Base-by-base conservation (phyloP, 352 stramenopile genomes). In the Aphanomyces astaci region DNA sequence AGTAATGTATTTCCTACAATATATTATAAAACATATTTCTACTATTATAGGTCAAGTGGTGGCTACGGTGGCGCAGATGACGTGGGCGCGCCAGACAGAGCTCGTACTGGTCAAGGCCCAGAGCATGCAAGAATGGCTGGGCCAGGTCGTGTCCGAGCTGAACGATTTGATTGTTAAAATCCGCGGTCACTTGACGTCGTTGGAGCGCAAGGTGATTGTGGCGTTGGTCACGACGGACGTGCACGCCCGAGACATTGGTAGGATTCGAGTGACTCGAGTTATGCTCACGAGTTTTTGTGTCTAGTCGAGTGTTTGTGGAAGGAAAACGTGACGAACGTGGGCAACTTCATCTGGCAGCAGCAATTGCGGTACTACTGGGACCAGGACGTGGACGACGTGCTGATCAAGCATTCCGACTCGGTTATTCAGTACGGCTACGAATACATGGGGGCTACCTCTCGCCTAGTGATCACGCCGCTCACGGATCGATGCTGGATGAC, bases 401-500 rank as follows among this genome's bases (percentile, higher is more conserved):
- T 97, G 7, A 96, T 97, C 51, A 78, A 80, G 0, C 89, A 96
- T 72, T 95, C 86, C 2, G 81, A 94, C 73, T 89, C 86, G 15
- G 76, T 89, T 19, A 90, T 98, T 53, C 68, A 84, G 46, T 98
- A 98, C 67, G 92, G 92, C 25, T 98, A 98, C 76, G 93, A 98
- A 75, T 98, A 98, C 74, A 94, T 97, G 86, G 94, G 94, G 0
- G 88, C 85, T 0, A 98, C 90, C 0, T 96, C 88, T 5, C 81
- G 86, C 1, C 64, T 95, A 0, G 87, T 94, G 10, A 92, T 94
- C 72, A 95, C 87, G 0, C 86, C 87, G 1, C 70, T 90, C 3
- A 98, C 95, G 0, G 95, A 98, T 79, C 90, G 91, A 17, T 98
- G 95, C 72, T 98, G 97, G 82, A 89, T 98, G 73, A 98, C 95